Conservation (phyloP, 148 eudicot genomes). For the Heliamphora exappendiculata region DNA sequence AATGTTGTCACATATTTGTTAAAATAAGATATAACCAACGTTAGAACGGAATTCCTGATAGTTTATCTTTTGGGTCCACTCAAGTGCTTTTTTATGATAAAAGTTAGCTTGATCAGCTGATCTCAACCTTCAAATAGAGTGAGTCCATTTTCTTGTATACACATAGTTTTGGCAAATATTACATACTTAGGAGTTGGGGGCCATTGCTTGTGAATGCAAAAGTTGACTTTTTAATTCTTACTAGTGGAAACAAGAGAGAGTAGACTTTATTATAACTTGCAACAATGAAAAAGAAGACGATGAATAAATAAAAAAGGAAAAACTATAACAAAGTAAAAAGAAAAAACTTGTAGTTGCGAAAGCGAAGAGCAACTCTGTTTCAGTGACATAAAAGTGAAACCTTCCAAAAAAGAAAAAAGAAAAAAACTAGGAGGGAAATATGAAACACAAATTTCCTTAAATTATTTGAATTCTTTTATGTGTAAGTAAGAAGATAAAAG, state of each 20-base stretch:
- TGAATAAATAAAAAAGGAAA: background rate
- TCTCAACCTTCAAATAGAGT: background rate
- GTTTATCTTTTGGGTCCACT: slow-evolving; percentile 10
- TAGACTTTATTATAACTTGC: background rate
- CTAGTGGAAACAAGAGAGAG: slow-evolving; percentile 6
- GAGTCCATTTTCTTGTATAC: background rate
- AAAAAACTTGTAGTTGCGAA: background rate
- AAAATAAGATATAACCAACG: no score
- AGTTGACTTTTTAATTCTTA: slow-evolving; percentile 1
- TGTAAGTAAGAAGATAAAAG: background rate
- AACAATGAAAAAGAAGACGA: background rate
- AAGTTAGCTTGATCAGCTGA: background rate
- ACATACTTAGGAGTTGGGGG: background rate
- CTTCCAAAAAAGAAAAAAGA: background rate
- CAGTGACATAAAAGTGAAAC: no score
- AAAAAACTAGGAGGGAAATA: background rate
- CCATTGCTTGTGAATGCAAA: slow-evolving; percentile 8
- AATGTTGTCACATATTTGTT: no score
- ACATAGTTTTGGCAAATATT: background rate
- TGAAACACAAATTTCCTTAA: no score
- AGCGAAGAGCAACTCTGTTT: no score
- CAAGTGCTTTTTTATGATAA: background rate
- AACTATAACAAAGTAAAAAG: background rate
- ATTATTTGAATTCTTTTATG: background rate
- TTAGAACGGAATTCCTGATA: no score